These are phyloP conservation scores for Tillandsia leiboldiana DNA, from an alignment of 176 grass and related monocot genomes.

Conservation along the genomic window DNA sequence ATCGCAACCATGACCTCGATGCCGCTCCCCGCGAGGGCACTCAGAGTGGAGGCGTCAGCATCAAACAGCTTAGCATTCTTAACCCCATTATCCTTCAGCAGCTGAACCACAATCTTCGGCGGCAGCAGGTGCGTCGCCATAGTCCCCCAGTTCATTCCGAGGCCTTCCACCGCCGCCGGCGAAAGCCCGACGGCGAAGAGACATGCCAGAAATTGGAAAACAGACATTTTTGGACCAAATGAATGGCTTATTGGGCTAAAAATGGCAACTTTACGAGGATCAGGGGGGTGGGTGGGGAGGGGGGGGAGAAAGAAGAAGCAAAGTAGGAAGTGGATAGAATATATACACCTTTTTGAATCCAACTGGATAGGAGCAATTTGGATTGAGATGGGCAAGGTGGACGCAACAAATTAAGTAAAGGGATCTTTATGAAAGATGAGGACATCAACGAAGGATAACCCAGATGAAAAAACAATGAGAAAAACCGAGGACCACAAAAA, in stretches of 20 bases:
- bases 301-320: neutral
- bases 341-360: slow-evolving; percentile 7
- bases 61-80: slow-evolving; percentile 45
- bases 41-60: slow-evolving; percentile 25
- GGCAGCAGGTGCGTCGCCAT: slow-evolving; percentile 35
- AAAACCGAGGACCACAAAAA: neutral
- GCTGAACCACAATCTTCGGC: slow-evolving; percentile 30
- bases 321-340: neutral
- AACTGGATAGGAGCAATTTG: neutral
- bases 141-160: slow-evolving; percentile 48
- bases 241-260: neutral
- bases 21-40: slow-evolving; percentile 19
- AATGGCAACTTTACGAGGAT: neutral
- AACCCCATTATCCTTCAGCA: slow-evolving; percentile 36
- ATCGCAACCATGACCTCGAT: slow-evolving; percentile 47
- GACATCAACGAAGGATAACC: neutral
- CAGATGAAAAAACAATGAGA: neutral
- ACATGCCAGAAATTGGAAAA: neutral
- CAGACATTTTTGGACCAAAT: neutral
- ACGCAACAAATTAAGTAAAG: neutral
- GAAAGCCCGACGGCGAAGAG: neutral
- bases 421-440: neutral
- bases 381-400: neutral
- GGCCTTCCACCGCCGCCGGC: slow-evolving; percentile 18
- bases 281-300: neutral